Percentiles rank a stretch among this genome's conserved stretches.
Evolutionary conservation across 345 rosid genomes (phyloP).

Genomic region (Xanthoceras sorbifolium): DNA sequence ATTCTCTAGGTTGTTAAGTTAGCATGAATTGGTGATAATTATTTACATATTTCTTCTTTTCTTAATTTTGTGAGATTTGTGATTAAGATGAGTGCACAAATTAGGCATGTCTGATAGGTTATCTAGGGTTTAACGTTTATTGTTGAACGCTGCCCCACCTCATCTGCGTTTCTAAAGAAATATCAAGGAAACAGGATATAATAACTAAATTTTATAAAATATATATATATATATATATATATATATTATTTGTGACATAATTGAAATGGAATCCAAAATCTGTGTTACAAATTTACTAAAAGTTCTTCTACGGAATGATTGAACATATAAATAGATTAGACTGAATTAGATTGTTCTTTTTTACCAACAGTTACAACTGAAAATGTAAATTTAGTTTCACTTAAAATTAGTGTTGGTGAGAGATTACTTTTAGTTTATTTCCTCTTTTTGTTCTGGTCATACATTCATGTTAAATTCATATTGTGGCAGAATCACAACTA

Average conservation of each 20-base stretch:
- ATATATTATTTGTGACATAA: too few species aligned
- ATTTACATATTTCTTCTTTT: too few species aligned
- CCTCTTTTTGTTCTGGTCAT: background rate
- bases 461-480: slow-evolving; percentile 16
- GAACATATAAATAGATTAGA: background rate
- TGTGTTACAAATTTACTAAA: background rate
- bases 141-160: too few species aligned
- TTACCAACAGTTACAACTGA: background rate
- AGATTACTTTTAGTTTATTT: background rate
- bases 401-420: background rate
- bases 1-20: background rate
- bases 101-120: too few species aligned
- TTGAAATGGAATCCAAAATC: background rate
- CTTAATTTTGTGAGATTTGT: too few species aligned
- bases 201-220: too few species aligned
- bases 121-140: too few species aligned
- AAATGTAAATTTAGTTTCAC: background rate
- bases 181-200: too few species aligned
- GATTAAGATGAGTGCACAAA: too few species aligned
- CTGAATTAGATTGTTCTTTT: background rate
- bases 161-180: too few species aligned
- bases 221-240: too few species aligned
- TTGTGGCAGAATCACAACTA: slow-evolving; percentile 85
- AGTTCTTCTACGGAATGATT: background rate
- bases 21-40: background rate